phyloP scores from a whole-genome alignment of 306 rosid genomes.

The Prinsepia uniflora region DNA sequence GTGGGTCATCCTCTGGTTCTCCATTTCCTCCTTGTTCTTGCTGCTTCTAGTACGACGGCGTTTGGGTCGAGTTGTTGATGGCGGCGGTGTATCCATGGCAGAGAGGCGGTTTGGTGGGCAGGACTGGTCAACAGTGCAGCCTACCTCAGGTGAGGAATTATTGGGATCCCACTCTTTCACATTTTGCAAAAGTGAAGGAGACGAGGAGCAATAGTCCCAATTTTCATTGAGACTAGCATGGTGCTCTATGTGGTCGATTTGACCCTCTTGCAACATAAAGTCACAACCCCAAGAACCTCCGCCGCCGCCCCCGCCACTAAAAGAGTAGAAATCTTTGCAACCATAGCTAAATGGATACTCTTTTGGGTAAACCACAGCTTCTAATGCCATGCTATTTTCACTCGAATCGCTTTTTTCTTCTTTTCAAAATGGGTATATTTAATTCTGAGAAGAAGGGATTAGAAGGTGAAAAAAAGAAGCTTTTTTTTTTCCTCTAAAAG shows the following conservation, averaged over 20 bases:
- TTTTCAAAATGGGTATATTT: too few relatives aligned
- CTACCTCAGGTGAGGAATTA: conserved; percentile 32
- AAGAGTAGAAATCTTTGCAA: conserved; percentile 33
- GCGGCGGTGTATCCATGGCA: background rate
- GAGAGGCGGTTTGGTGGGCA: background rate
- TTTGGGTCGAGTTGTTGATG: conserved; percentile 38
- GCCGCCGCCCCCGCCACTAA: conserved; percentile 12
- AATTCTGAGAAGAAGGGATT: background rate
- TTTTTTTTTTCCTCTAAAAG: conserved; percentile 8
- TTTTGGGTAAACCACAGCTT: conserved; percentile 43
- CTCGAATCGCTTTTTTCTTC: background rate
- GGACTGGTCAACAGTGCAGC: conserved; percentile 12
- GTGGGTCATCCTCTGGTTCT: conserved; percentile 91
- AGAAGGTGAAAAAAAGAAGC: background rate
- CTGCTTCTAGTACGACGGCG: conserved; percentile 60
- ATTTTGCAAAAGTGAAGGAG: conserved; percentile 26
- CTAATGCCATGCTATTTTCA: conserved; percentile 40
- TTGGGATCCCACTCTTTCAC: conserved; percentile 23
- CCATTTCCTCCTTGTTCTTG: conserved; percentile 78
- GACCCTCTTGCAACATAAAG: conserved; percentile 25
- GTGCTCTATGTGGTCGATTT: conserved; percentile 11
- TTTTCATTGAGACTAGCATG: conserved; percentile 14
- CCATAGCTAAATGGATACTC: conserved; percentile 34
- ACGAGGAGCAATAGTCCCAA: conserved; percentile 25
- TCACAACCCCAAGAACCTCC: conserved; percentile 23